Base-by-base conservation (phyloP, 192 early-diverging fungal genomes). In the Entomortierella lignicola region DNA sequence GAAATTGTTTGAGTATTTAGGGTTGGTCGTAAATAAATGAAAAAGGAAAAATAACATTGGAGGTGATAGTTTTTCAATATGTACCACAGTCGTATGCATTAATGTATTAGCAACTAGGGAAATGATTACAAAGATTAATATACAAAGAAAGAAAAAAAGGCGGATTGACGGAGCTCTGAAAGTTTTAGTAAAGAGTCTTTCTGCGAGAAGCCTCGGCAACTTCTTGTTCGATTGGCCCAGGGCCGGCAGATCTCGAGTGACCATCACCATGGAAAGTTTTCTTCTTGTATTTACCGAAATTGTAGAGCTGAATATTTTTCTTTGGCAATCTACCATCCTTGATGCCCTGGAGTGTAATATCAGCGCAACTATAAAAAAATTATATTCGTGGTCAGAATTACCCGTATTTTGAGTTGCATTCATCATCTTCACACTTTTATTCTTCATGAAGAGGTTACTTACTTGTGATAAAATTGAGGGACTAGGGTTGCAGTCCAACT, bases 391-490 rank as follows among this genome's bases (percentile, higher is more conserved):
- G n/a, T n/a, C n/a, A n/a, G n/a, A n/a, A n/a, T n/a, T n/a, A n/a
- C n/a, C n/a, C n/a, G n/a, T n/a, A n/a, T n/a, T n/a, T n/a, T n/a
- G n/a, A n/a, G n/a, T n/a, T n/a, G n/a, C n/a, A n/a, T n/a, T n/a
- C n/a, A n/a, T n/a, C n/a, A n/a, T n/a, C n/a, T n/a, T n/a, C n/a
- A n/a, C n/a, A n/a, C n/a, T n/a, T n/a, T n/a, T n/a, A n/a, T n/a
- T n/a, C n/a, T n/a, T n/a, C 10, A 10, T 7, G 34, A 10, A 7
- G 34, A 37, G 34, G 34, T 37, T 37, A 12, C 66, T 69, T 70
- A 79, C 75, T 79, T 79, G 67, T 79, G 75, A 34, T 79, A 79
- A 27, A 60, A 79, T n/a, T 79, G 75, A 15, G 61, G 31, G 7
- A 70, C 37, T 51, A 66, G 27, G 3, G 54, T 29, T 3, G 67